phyloP scores from a whole-genome alignment of 202 grass and related monocot genomes.

The Elaeis oleifera region DNA sequence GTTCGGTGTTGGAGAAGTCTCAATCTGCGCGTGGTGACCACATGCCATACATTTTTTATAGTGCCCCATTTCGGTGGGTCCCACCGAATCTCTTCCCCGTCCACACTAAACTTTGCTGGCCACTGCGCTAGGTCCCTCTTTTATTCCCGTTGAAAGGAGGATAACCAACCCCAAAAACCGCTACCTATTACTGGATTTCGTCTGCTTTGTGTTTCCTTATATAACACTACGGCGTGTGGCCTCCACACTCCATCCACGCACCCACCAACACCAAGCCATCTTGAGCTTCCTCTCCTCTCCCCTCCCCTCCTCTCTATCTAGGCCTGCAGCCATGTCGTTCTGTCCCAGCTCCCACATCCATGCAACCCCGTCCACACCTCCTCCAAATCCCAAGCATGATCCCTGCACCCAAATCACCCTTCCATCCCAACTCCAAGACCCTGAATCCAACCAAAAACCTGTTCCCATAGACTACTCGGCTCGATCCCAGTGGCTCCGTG shows the following conservation, averaged over 20 bases:
- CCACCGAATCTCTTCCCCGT: conserved; percentile 20
- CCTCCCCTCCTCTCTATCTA: no score
- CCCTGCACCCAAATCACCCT: neutral
- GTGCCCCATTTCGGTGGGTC: neutral
- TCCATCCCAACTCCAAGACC: neutral
- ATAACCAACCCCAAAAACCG: no score
- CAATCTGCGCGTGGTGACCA: conserved; percentile 52
- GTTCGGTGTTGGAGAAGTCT: no score
- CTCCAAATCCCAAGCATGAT: neutral
- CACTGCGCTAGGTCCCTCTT: no score
- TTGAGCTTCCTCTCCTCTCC: neutral
- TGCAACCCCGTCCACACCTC: neutral
- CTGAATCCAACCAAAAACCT: neutral
- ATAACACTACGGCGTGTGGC: conserved; percentile 42
- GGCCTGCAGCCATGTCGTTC: neutral
- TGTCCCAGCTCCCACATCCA: neutral
- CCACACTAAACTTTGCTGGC: conserved; percentile 6
- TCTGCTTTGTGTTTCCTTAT: no score
- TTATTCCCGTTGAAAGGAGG: no score
- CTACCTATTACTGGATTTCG: no score
- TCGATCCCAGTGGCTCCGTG: neutral
- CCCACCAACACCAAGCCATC: neutral
- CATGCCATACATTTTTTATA: conserved; percentile 27
- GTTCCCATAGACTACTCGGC: neutral
- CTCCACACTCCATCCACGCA: conserved; percentile 29